These are phyloP conservation scores for Fusarium keratoplasticum DNA, from an alignment of 2,329 filamentous ascomycete species.

Conservation along the genomic window DNA sequence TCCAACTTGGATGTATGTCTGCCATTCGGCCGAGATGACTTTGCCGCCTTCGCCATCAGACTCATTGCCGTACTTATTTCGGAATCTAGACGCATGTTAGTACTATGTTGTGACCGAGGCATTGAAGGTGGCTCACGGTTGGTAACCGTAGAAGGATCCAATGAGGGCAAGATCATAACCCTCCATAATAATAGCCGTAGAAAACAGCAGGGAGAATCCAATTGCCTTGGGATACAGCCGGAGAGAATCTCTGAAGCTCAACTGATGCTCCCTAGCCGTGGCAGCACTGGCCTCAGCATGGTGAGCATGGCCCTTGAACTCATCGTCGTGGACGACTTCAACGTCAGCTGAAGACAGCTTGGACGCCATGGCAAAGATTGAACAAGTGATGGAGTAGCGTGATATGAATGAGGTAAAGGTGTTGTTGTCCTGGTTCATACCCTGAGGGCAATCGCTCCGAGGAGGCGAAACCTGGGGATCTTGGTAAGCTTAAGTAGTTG, in stretches of 20 bases:
- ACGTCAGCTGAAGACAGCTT: neutral
- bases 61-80: constrained; percentile 60
- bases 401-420: constrained; percentile 1
- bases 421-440: constrained; percentile 16
- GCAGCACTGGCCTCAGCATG: constrained; percentile 48
- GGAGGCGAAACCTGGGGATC: constrained; percentile 1
- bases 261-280: constrained; percentile 53
- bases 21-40: constrained; percentile 41
- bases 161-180: constrained; percentile 56
- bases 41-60: constrained; percentile 26
- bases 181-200: constrained; percentile 56
- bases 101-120: too few relatives aligned
- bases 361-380: constrained; percentile 7
- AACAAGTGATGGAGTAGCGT: constrained; percentile 13
- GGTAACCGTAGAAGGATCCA: constrained; percentile 56
- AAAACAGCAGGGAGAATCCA: constrained; percentile 56
- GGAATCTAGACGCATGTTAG: constrained; percentile 47
- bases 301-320: neutral
- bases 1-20: constrained; percentile 53
- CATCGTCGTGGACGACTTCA: neutral
- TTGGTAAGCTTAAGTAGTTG: neutral
- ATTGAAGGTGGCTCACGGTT: constrained; percentile 23
- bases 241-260: constrained; percentile 52
- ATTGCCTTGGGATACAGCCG: constrained; percentile 56
- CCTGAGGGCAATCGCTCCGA: neutral